These are phyloP conservation scores for Rhizophora mangle DNA, from an alignment of 345 rosid genomes.

Conservation along the genomic window DNA sequence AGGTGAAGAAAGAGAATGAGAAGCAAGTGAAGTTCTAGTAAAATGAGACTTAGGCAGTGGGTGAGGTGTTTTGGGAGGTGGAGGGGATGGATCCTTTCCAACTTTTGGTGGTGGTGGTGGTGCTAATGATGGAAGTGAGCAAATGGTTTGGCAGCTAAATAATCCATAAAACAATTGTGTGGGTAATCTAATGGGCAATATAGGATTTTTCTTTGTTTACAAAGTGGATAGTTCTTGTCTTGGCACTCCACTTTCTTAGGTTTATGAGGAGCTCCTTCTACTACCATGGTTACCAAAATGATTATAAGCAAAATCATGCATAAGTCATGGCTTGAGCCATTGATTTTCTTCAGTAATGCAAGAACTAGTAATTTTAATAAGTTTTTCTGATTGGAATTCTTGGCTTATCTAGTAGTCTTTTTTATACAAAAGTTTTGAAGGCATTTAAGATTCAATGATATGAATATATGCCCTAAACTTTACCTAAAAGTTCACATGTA, in stretches of 20 bases:
- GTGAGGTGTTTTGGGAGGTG: neutral
- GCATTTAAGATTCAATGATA: neutral
- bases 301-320: no score
- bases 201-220: neutral
- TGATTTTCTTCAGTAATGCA: no score
- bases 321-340: neutral
- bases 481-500: neutral
- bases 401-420: neutral
- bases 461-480: no score
- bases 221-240: neutral
- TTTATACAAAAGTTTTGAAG: neutral
- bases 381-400: neutral
- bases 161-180: neutral
- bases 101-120: no score
- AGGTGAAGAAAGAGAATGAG: neutral
- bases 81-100: neutral
- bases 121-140: neutral
- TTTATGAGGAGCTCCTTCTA: neutral
- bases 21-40: neutral
- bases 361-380: no score
- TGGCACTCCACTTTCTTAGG: neutral
- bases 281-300: no score
- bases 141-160: neutral
- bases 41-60: neutral
- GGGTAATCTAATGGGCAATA: neutral